Evolutionary conservation across 1,284 basidiomycete species (phyloP), one percentile per base, ranked within the genome.

Genomic region (Boletus semigastroideus): DNA sequence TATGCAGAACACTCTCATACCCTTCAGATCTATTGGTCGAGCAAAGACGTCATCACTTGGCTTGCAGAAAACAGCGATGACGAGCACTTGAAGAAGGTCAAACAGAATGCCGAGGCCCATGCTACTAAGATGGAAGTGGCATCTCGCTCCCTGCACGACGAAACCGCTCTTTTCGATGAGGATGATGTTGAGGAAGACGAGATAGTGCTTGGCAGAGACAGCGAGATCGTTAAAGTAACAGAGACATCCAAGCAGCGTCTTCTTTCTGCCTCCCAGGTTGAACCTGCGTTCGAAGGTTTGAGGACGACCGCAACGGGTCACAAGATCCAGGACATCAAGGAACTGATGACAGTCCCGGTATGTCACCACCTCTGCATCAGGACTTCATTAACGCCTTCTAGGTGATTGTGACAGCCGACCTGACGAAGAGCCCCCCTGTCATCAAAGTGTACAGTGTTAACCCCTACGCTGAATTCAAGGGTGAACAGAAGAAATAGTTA

Each of bases 31-130:
- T 94, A 94, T 70, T 95, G 92, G 93, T 94, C 92, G 13, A 79
- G 80, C 59, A 83, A 86, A 53, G 94, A 99, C 64, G 94, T 98
- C 48, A 92, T 99, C 56, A 86, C 81, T 31, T 98, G 90, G 90
- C 80, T 99, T 39, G 92, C 93, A 14, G 94, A 96, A 72, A 90
- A 90, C 64, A 92, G 88, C 63, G 95, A 99, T 65, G 94, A 96
- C 63, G 91, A 94, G 65, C 92, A 96, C 65, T 75, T 96, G 60
- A 90, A 88, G 76, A 92, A 92, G 72, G 90, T 96, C 58, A 93
- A 94, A 71, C 87, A 90, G 71, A 90, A 87, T 56, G 86, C 87
- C 1, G 87, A 94, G 67, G 85, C 89, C 59, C 88, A 91, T 59
- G 87, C 91, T 2, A 65, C 87, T 58, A 87, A 92, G 74, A 92